Base-by-base conservation (phyloP, 129 eudicot species). In the Scalesia atractyloides region DNA sequence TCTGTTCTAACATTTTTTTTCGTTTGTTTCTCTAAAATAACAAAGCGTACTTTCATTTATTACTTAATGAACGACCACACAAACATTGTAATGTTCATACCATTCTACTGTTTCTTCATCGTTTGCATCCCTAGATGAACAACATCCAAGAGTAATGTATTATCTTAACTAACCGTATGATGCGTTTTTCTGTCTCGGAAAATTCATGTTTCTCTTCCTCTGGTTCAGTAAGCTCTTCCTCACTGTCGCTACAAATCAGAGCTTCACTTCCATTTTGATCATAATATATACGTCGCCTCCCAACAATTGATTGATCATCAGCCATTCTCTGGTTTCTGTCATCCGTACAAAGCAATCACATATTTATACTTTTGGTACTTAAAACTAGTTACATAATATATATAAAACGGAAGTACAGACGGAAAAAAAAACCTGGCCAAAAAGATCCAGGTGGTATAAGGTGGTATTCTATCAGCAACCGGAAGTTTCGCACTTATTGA, bases 271-370 rank as follows among this genome's bases (percentile, higher is more conserved):
- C 96, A 64, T 84, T 84, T 44, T 77, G 76, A 36, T 88, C 97
- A 70, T 94, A 94, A 74, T 94, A 94, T 36, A 94, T 94, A 57
- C 90, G 96, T 53, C 93, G 86, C 68, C 91, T 84, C 76, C 98
- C 98, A 72, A 86, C 89, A 30, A 94, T 92, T n/a, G 98, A 94
- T 67, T 94, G 96, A 72, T 90, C 96, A 76, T 94, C 93, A 64
- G 89, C 89, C 98, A 94, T 94, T 81, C 96, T 90, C 87, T 88
- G 98, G 73, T 94, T 94, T 83, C 98, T 94, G 93, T 74, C 77
- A 48, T 65, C 50, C 65, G 73, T 39, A 66, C 62, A 87, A 50
- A 52, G 48, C 39, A 64, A 43, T 64, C 56, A 67, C 18, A 46
- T 46, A 67, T 13, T 30, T 30, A 30, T 30, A 30, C 34, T 30